These are phyloP conservation scores for Kluyveromyces sp. DNA, from an alignment of 1,139 yeast genomes.

Conservation along the genomic window DNA sequence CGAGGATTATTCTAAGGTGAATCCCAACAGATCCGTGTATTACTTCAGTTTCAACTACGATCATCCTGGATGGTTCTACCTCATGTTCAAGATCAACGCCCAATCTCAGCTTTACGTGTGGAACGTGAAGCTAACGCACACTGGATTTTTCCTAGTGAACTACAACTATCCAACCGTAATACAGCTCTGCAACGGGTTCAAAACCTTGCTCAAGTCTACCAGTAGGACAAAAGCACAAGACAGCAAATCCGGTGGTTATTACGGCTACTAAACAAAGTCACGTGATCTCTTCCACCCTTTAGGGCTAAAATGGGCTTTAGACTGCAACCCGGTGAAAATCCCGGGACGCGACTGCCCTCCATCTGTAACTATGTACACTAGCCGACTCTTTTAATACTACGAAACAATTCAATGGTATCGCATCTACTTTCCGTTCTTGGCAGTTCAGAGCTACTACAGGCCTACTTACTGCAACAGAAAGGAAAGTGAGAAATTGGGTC, in stretches of 20 bases:
- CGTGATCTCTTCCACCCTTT: no score
- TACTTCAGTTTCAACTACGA: constrained; percentile 88
- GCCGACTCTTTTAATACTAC: not conserved
- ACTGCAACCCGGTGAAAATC: no score
- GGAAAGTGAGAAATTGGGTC: not conserved
- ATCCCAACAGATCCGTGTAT: constrained; percentile 84
- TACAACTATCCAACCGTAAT: constrained; percentile 82
- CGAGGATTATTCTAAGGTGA: constrained; percentile 82
- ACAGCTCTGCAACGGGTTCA: constrained; percentile 89
- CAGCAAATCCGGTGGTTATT: constrained; percentile 12
- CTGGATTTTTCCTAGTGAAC: constrained; percentile 74
- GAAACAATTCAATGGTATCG: not conserved
- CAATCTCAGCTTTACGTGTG: constrained; percentile 70
- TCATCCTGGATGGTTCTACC: constrained; percentile 84
- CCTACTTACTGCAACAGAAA: no score
- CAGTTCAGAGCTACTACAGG: not conserved
- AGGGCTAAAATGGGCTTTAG: no score
- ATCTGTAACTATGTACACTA: constrained; percentile 1
- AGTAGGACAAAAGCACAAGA: constrained; percentile 16
- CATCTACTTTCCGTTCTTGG: not conserved
- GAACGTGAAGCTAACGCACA: constrained; percentile 85
- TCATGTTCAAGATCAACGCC: constrained; percentile 75
- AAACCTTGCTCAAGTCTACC: constrained; percentile 40
- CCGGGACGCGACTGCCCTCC: not conserved
- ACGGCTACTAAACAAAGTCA: constrained; percentile 10